Conservation (phyloP, 257 asterid species). For the Henckelia pumila region DNA sequence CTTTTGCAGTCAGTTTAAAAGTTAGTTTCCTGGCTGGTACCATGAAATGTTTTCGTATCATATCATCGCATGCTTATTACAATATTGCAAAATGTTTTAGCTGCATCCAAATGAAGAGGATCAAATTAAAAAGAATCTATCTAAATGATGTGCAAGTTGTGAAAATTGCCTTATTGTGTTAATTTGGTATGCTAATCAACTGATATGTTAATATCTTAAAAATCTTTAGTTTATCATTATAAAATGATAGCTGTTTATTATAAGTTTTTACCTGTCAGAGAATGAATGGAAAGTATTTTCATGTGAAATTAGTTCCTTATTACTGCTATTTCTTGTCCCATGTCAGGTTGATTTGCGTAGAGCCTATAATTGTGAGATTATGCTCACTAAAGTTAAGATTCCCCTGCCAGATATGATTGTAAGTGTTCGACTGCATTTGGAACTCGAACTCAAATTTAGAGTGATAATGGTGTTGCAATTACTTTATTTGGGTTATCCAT, state of each 20-base stretch:
- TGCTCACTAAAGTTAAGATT: constrained; percentile 94
- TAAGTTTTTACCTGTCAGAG: constrained; percentile 7
- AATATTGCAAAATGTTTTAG: constrained; percentile 16
- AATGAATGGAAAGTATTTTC: constrained; percentile 17
- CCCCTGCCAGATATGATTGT: constrained; percentile 93
- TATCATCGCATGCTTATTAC: not conserved
- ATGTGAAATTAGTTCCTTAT: constrained; percentile 20
- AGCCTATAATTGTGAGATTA: constrained; percentile 96
- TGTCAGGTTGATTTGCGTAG: constrained; percentile 88
- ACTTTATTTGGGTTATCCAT: constrained; percentile 10
- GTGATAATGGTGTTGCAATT: constrained; percentile 15
- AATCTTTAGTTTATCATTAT: constrained; percentile 3
- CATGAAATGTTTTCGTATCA: not conserved
- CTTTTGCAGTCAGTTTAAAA: not conserved
- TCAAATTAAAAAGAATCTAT: not conserved
- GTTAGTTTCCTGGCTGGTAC: not conserved
- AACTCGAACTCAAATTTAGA: not conserved
- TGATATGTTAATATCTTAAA: constrained; percentile 5
- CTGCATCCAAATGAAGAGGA: constrained; percentile 10
- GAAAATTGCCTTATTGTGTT: not conserved
- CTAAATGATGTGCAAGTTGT: constrained; percentile 9
- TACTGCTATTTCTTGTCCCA: constrained; percentile 24
- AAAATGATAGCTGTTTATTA: constrained; percentile 1
- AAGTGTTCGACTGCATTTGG: constrained; percentile 42
- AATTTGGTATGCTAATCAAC: constrained; percentile 10